These are phyloP conservation scores for Pyrenophora graminea DNA, from an alignment of 2,329 filamentous ascomycete genomes.

Conservation along the genomic window DNA sequence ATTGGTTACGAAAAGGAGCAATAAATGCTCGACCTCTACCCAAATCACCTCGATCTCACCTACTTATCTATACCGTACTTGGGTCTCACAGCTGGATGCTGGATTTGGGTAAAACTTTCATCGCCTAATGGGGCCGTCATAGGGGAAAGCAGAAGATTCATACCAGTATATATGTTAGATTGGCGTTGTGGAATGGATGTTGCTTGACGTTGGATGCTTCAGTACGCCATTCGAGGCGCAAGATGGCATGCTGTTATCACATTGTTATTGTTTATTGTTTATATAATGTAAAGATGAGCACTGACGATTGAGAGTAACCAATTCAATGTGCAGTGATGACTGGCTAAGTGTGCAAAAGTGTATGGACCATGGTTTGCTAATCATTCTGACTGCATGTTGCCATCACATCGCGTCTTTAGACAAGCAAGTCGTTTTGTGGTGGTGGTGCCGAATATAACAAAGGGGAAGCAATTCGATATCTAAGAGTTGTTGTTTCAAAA, in stretches of 20 bases:
- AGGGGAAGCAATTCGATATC: too few relatives aligned
- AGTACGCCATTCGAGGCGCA: neutral
- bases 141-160: slow-evolving; percentile 5
- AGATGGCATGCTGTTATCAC: too few relatives aligned
- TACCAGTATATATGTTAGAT: slow-evolving; percentile 1
- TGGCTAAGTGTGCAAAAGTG: too few relatives aligned
- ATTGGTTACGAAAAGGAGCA: slow-evolving; percentile 78
- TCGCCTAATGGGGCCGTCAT: slow-evolving; percentile 8
- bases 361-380: too few relatives aligned
- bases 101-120: slow-evolving; percentile 3
- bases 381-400: too few relatives aligned
- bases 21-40: slow-evolving; percentile 24
- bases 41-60: slow-evolving; percentile 6
- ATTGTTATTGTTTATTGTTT: neutral
- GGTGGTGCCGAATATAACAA: too few relatives aligned
- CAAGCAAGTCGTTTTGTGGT: too few relatives aligned
- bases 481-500: too few relatives aligned
- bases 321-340: neutral
- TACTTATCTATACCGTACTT: slow-evolving; percentile 12
- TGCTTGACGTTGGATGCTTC: neutral
- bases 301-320: too few relatives aligned
- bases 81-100: slow-evolving; percentile 24
- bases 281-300: too few relatives aligned
- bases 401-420: too few relatives aligned
- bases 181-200: slow-evolving; percentile 6